These are phyloP conservation scores for Vanrija sp. DNA, from an alignment of 1,284 basidiomycete species.

Conservation along the genomic window DNA sequence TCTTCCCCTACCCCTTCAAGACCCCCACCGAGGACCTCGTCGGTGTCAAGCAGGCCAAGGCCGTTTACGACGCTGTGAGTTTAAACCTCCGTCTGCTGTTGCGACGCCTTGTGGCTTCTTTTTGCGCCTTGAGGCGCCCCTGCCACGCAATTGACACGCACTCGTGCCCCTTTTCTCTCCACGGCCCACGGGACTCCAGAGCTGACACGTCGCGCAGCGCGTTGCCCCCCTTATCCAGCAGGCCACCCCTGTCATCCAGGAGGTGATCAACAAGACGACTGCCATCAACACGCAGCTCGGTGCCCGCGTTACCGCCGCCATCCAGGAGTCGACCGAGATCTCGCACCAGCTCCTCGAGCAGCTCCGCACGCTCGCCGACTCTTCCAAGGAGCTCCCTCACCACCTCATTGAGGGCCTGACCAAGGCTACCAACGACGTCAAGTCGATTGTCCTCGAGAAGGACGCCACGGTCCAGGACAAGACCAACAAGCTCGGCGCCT, in stretches of 20 bases:
- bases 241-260: slow-evolving; percentile 36
- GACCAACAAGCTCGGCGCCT: slow-evolving; percentile 45
- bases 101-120: not conserved
- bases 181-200: not conserved
- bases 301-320: slow-evolving; percentile 33
- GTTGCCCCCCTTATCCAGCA: slow-evolving; percentile 35
- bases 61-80: slow-evolving; percentile 44
- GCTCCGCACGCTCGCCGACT: slow-evolving; percentile 39
- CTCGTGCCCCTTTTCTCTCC: not conserved
- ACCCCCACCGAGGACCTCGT: slow-evolving; percentile 46
- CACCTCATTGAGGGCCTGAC: slow-evolving; percentile 39
- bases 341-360: slow-evolving; percentile 41
- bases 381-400: slow-evolving; percentile 42
- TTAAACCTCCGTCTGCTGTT: not conserved
- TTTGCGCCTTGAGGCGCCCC: not conserved
- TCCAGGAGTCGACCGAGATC: slow-evolving; percentile 36
- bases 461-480: slow-evolving; percentile 45
- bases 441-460: slow-evolving; percentile 44
- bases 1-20: slow-evolving; percentile 50
- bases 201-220: slow-evolving; percentile 20
- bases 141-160: not conserved
- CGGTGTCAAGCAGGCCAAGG: slow-evolving; percentile 48
- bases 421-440: slow-evolving; percentile 42
- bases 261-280: slow-evolving; percentile 39
- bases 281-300: slow-evolving; percentile 42